Percentiles rank a stretch among this genome's conserved stretches.
phyloP scores from a whole-genome alignment of 768 basidiomycete genomes.

The Auricularia sp. region DNA sequence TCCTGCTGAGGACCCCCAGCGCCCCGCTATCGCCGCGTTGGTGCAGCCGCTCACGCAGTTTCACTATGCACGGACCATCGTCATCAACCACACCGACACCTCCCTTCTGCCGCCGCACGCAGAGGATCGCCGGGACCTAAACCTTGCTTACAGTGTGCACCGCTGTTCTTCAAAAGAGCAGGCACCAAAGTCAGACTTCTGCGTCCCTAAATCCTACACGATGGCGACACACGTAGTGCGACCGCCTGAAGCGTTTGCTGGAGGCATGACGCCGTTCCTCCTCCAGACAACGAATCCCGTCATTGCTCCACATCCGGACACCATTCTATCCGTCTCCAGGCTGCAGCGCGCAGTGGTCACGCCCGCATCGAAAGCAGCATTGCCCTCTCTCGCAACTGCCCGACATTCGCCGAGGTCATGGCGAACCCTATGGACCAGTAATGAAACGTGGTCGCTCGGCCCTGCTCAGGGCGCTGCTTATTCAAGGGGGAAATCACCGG shows the following conservation, averaged over 20 bases:
- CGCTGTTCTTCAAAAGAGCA: constrained; percentile 3
- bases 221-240: constrained; percentile 63
- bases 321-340: constrained; percentile 45
- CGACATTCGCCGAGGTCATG: constrained; percentile 24
- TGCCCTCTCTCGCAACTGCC: constrained; percentile 35
- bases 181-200: constrained; percentile 10
- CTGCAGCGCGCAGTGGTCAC: constrained; percentile 58
- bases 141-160: constrained; percentile 34
- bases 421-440: constrained; percentile 31
- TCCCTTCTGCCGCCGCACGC: constrained; percentile 42
- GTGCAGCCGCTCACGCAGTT: constrained; percentile 44
- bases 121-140: constrained; percentile 53
- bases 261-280: constrained; percentile 22
- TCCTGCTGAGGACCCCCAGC: constrained; percentile 18
- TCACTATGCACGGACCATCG: constrained; percentile 44
- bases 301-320: constrained; percentile 36
- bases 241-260: constrained; percentile 19
- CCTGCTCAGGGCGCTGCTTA: constrained; percentile 42
- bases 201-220: constrained; percentile 41
- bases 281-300: constrained; percentile 73
- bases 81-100: constrained; percentile 63
- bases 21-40: constrained; percentile 27
- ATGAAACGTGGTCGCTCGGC: constrained; percentile 29
- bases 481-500: constrained; percentile 25
- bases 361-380: constrained; percentile 38